Base-by-base conservation (phyloP, 2,329 filamentous ascomycete genomes). In the Aspergillus texensis region DNA sequence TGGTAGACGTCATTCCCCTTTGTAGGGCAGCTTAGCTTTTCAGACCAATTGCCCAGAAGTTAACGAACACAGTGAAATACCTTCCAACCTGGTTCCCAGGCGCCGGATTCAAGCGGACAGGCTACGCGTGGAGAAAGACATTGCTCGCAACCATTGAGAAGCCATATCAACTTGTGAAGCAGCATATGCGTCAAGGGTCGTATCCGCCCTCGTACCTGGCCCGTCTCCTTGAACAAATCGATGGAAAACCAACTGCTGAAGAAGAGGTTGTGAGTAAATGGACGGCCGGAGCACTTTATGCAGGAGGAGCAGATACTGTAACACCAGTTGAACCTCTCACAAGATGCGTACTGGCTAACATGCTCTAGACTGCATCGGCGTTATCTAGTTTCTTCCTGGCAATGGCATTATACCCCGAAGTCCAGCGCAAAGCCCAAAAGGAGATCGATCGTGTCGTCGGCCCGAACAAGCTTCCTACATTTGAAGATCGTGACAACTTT, bases 341-440 rank as follows among this genome's bases (percentile, higher is more conserved):
- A 6, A 4, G 12, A 28, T 28, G 21, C n/a, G 8, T 21, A 19
- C 3, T 14, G 3, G 39, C 58, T 61, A 36, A 61, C 36, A 14
- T 9, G 3, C 1, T 39, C 58, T n/a, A 82, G 80, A 84, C 78
- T 3, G 78, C 82, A 0, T 81, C 75, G 1, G 72, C 79, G 0
- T 65, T 83, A 4, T 67, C 72, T 34, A 71, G 67, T 0, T 86
- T 86, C 68, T 77, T 84, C 24, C 77, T 87, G 0, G 84, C 84
- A 0, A 86, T 86, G 71, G 80, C 77, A 19, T 75, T 84, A n/a
- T 83, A 82, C 36, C 82, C 81, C 0, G 79, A 81, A 9, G 82
- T 85, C 21, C 80, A 86, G 28, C 79, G 78, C 0, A 85, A 84
- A 65, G 82, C 81, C 0, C 80, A 84, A 36, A 73, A 75, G 16